These are phyloP conservation scores for Xylaria scruposa DNA, from an alignment of 495 filamentous ascomycete genomes.

Conservation along the genomic window DNA sequence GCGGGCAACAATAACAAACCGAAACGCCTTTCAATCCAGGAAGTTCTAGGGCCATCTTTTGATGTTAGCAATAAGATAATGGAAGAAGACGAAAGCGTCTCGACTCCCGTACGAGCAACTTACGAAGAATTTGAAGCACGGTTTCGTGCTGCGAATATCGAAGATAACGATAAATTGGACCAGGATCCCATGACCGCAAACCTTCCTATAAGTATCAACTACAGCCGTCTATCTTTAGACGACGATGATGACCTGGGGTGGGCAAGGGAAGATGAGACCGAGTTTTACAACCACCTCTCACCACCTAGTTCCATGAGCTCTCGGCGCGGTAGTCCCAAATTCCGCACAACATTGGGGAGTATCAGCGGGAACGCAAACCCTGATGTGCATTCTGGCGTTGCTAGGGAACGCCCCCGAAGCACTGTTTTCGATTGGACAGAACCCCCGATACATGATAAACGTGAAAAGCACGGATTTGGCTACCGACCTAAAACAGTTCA, in stretches of 20 bases:
- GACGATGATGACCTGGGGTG: constrained; percentile 68
- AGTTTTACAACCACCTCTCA: constrained; percentile 58
- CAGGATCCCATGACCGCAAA: constrained; percentile 24
- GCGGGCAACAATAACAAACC: constrained; percentile 56
- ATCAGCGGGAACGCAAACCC: constrained; percentile 49
- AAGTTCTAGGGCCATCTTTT: constrained; percentile 54
- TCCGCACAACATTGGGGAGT: constrained; percentile 49
- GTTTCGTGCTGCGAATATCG: constrained; percentile 32
- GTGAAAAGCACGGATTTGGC: constrained; percentile 59
- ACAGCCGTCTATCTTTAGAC: constrained; percentile 58
- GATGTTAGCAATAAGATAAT: constrained; percentile 63
- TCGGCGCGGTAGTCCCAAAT: constrained; percentile 51
- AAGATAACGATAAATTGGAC: constrained; percentile 26
- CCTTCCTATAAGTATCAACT: constrained; percentile 46
- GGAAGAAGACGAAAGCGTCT: constrained; percentile 68
- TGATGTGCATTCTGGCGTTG: constrained; percentile 41
- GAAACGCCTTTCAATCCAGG: constrained; percentile 65
- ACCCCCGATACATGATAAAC: constrained; percentile 62
- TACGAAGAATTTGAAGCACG: constrained; percentile 34
- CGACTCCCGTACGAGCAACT: constrained; percentile 60
- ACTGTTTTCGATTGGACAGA: constrained; percentile 92
- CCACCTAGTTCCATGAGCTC: constrained; percentile 59
- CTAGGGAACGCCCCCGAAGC: constrained; percentile 58
- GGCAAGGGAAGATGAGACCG: constrained; percentile 61
- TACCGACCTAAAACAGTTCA: constrained; percentile 86